Base-by-base conservation (phyloP, 805 yeast genomes). In the Tetrapisispora phaffii region DNA sequence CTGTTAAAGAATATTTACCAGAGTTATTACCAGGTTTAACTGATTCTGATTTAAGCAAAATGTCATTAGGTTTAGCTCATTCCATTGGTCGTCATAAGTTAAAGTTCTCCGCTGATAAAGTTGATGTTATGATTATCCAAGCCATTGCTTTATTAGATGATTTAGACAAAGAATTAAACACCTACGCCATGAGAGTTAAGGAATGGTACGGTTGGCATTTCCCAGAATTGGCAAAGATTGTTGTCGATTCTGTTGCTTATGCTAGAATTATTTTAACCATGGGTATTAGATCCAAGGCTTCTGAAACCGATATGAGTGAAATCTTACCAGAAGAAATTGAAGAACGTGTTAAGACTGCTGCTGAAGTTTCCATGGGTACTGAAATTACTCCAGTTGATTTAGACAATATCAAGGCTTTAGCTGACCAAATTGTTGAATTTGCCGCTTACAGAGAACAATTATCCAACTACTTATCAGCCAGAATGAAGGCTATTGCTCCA, bases 191-290 rank as follows among this genome's bases (percentile, higher is more conserved):
- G 98, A 82, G 98, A 74, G 80, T 90, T 71, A 93, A 90, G 73
- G 98, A 93, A 73, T 93, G 98, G 98, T 93, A 93, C 72, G 98
- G 98, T 54, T 93, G 98, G 98, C 98, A 93, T 70, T 93, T 93
- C 82, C 98, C 98, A 34, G 98, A 93, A 70, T 79, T 93, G 79
- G 96, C 97, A 60, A 93, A 93, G 77, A 87, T 90, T 67, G 85
- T 93, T 58, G 80, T 83, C 55, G 98, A 90, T 71, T 89, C 96
- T 55, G 90, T 86, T 58, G 97, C 97, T 40, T 90, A 80, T 68
- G 97, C 97, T 50, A 83, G 94, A 73, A 85, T 88, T 57, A 85
- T 93, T 63, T 77, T 88, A 69, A 75, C 82, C 57, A 88, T 93
- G 96, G 97, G 97, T 56, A 71, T 85, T 57, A 80, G 98, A 74